Percentiles rank a stretch among this genome's conserved stretches.
Evolutionary conservation across 2,329 filamentous ascomycete species (phyloP).

Genomic region (Cladobotryum protrusum): DNA sequence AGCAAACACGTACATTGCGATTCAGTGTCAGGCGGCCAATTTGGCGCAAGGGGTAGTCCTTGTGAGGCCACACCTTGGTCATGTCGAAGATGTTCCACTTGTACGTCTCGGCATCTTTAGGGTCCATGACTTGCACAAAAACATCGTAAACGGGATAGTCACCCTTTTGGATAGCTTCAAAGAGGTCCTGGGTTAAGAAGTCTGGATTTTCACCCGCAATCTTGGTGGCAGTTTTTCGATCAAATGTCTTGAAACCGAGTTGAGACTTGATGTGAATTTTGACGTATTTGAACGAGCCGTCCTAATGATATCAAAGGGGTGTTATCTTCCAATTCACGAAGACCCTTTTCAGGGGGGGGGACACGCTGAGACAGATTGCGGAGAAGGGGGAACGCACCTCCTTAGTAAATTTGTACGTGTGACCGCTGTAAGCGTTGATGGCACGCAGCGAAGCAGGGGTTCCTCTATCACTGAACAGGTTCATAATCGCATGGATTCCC

Average conservation of each 20-base stretch:
- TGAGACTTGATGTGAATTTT: conserved; percentile 45
- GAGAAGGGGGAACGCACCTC: background rate
- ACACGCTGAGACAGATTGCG: background rate
- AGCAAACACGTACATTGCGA: conserved; percentile 54
- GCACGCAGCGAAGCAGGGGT: conserved; percentile 41
- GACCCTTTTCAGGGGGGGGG: background rate
- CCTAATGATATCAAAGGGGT: no score
- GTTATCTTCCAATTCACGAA: no score
- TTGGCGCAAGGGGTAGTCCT: conserved; percentile 58
- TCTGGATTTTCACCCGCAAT: conserved; percentile 45
- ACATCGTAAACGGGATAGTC: conserved; percentile 46
- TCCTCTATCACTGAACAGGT: conserved; percentile 44
- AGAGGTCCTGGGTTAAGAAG: conserved; percentile 32
- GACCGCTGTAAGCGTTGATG: conserved; percentile 40
- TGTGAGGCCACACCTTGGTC: conserved; percentile 66
- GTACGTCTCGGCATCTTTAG: conserved; percentile 39
- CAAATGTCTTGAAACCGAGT: conserved; percentile 39
- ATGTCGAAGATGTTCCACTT: conserved; percentile 63
- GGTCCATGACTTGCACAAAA: conserved; percentile 48
- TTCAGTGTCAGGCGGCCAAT: conserved; percentile 64
- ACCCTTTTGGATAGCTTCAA: conserved; percentile 37
- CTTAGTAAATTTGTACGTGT: conserved; percentile 43
- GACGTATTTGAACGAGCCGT: conserved; percentile 43
- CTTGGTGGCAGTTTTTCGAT: conserved; percentile 29
- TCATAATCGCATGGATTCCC: conserved; percentile 45